These are phyloP conservation scores for Pulicaria dysenterica DNA, from an alignment of 129 eudicot genomes.

Conservation along the genomic window DNA sequence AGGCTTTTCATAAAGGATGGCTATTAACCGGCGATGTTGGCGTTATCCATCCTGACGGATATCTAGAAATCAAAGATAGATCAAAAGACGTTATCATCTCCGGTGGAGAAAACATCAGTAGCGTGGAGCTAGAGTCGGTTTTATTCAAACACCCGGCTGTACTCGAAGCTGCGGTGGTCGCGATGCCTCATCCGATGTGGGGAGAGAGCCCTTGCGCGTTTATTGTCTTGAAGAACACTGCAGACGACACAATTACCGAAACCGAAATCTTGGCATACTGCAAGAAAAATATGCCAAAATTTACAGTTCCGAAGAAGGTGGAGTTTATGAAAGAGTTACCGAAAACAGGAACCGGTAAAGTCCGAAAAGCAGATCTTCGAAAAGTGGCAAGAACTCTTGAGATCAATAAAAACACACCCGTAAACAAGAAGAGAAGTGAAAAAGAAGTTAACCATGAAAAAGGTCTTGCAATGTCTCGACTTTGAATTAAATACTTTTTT, in stretches of 20 bases:
- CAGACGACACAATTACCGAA: slow-evolving; percentile 9
- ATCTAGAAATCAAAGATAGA: slow-evolving; percentile 56
- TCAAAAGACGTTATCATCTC: slow-evolving; percentile 57
- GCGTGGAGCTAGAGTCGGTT: slow-evolving; percentile 52
- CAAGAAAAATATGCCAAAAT: slow-evolving; percentile 40
- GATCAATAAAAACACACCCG: background rate
- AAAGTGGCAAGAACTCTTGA: slow-evolving; percentile 36
- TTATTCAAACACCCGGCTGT: slow-evolving; percentile 41
- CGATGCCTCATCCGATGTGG: slow-evolving; percentile 56
- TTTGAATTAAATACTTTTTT: slow-evolving; percentile 15
- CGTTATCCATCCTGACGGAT: slow-evolving; percentile 53
- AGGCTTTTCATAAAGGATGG: slow-evolving; percentile 48
- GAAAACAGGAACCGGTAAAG: slow-evolving; percentile 50
- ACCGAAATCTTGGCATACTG: slow-evolving; percentile 44
- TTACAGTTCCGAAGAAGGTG: slow-evolving; percentile 52
- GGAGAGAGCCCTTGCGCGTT: slow-evolving; percentile 68
- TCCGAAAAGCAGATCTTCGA: slow-evolving; percentile 43
- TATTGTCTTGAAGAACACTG: slow-evolving; percentile 25
- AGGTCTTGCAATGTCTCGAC: slow-evolving; percentile 43
- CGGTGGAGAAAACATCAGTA: slow-evolving; percentile 63
- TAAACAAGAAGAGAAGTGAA: slow-evolving; percentile 19
- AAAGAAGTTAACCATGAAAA: slow-evolving; percentile 28
- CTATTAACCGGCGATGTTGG: slow-evolving; percentile 55
- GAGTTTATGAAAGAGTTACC: slow-evolving; percentile 41
- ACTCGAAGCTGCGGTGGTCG: slow-evolving; percentile 64